Conservation (phyloP, 805 yeast species). For the Saccharomycopsis fibuligera region DNA sequence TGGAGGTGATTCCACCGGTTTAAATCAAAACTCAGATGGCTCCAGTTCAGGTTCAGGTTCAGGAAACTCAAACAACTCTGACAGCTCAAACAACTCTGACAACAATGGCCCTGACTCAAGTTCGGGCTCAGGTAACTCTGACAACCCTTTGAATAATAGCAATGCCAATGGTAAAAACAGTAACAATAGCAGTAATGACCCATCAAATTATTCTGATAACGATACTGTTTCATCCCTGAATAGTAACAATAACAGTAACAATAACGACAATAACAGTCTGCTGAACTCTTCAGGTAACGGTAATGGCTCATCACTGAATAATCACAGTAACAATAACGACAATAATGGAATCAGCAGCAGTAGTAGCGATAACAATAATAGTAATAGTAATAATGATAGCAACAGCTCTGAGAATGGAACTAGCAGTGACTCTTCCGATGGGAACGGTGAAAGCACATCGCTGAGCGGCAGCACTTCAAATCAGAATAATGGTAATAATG, state of each 20-base stretch:
- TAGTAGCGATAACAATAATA: background rate
- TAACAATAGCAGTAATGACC: no score
- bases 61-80: conserved; percentile 2
- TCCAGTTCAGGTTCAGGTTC: conserved; percentile 8
- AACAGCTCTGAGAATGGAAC: background rate
- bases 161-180: no score
- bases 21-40: no score
- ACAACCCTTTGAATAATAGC: no score
- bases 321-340: no score
- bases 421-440: background rate
- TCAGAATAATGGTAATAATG: no score
- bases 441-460: background rate
- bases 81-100: no score
- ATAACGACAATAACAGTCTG: background rate
- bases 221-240: background rate
- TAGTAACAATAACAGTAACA: background rate
- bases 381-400: background rate
- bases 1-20: no score
- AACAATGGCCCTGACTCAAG: no score
- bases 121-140: no score
- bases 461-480: background rate
- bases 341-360: background rate
- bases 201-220: background rate
- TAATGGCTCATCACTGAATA: background rate
- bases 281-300: conserved; percentile 1